A percentile compares a stretch with the other conserved stretches of the same genome.
Conservation (phyloP, 208 protist genomes). For the Wallacemonas sp. region DNA sequence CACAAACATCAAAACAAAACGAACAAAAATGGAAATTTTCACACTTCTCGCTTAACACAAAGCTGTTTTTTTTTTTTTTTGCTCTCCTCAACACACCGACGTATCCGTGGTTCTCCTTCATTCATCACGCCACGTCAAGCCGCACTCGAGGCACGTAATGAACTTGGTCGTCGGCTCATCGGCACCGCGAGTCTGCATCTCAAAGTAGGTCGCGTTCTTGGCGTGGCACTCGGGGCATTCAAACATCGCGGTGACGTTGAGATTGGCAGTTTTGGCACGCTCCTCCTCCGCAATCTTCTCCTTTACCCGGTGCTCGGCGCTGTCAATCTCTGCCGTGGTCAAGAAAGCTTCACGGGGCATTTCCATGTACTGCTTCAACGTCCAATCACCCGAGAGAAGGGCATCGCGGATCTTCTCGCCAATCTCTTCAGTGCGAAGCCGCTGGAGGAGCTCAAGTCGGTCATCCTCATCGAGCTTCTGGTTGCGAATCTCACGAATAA, state of each 20-base stretch:
- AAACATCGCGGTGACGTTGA: conserved; percentile 68
- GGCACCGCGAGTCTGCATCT: conserved; percentile 95
- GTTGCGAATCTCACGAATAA: conserved; percentile 44
- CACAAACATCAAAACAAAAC: no score
- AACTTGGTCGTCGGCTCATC: conserved; percentile 99
- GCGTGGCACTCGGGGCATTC: conserved; percentile 85
- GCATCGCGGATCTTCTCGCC: conserved; percentile 69
- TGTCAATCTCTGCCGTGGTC: conserved; percentile 92
- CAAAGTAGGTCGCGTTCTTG: conserved; percentile 85
- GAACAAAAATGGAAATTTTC: no score
- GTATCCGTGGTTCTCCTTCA: conserved; percentile 33
- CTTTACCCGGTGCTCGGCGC: conserved; percentile 84
- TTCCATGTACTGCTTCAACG: conserved; percentile 84
- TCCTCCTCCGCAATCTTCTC: conserved; percentile 88
- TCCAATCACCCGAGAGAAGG: conserved; percentile 91
- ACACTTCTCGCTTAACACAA: no score
- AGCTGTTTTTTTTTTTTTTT: conserved; percentile 22
- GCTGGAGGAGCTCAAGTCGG: conserved; percentile 81
- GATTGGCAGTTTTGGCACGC: conserved; percentile 36
- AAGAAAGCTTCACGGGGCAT: conserved; percentile 93
- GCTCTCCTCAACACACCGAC: not conserved
- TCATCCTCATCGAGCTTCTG: conserved; percentile 77
- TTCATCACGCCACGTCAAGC: conserved; percentile 85
- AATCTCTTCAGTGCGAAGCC: conserved; percentile 78
- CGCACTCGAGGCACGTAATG: conserved; percentile 93